Base-by-base conservation (phyloP, 2,329 filamentous ascomycete species). In the Alternaria tenuissima region DNA sequence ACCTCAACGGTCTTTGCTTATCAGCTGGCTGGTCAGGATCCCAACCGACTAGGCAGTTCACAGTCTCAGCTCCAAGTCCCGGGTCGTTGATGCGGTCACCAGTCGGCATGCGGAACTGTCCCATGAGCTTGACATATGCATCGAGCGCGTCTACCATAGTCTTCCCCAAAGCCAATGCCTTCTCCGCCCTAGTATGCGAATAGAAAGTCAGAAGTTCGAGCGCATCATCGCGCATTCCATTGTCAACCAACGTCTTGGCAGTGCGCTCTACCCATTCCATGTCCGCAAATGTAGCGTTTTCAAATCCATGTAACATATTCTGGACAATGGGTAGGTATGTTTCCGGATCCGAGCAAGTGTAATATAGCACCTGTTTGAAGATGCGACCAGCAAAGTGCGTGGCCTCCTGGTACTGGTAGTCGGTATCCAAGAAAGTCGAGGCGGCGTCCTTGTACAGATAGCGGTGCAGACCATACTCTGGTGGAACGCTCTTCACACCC, bases 391-490 rank as follows among this genome's bases (percentile, higher is more conserved):
- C 70, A 36, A 75, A 73, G 11, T 68, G 42, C 6, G 71, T 65
- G 4, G 72, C 72, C 60, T 75, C 72, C 38, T 75, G 72, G 30
- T 61, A 66, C 57, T 77, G 73, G 52, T 70, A 78, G 57, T 78
- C 75, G 0, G 72, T 64, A 30, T 77, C 72, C 16, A 78, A 61
- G 43, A 77, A 78, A 0, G 71, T 73, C 18, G 69, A 71, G 1
- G 73, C 69, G 4, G 76, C 75, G 18, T 72, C 74, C 28, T 73
- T 73, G 8, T 74, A 77, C 42, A 78, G 60, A 34, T 78, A 78
- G 34, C 76, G 73, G 59, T 78, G 76, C 20, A 76, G 68, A 3
- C 69, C 73, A 32, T 71, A 77, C 57, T 77, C 73, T 0, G 74
- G 66, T 7, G 71, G 73, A 0, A 78, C 61, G 4, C 62, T 66